Conservation (phyloP, 202 grass and related monocot genomes). For the Carex arenaria region DNA sequence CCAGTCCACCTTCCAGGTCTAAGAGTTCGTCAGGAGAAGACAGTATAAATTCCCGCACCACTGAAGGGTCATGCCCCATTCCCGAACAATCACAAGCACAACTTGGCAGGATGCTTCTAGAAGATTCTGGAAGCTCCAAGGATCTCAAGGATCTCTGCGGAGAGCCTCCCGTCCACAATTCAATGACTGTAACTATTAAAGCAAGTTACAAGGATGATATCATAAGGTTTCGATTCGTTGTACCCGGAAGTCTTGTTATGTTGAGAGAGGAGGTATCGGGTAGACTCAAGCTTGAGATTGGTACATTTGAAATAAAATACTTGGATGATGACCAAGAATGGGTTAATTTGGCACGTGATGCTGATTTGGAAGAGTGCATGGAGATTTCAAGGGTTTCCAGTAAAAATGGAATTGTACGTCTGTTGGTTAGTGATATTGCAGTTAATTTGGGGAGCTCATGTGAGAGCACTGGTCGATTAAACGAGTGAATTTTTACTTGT, state of each 20-base stretch:
- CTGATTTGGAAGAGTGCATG: conserved; percentile 93
- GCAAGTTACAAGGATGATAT: conserved; percentile 87
- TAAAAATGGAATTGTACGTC: conserved; percentile 56
- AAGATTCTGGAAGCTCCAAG: conserved; percentile 81
- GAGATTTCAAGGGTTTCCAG: conserved; percentile 65
- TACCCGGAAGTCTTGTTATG: conserved; percentile 34
- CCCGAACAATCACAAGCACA: conserved; percentile 42
- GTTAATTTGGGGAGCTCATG: conserved; percentile 69
- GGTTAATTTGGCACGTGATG: conserved; percentile 69
- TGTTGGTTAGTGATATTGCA: conserved; percentile 50
- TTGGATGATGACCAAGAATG: conserved; percentile 94
- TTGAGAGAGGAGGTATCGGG: conserved; percentile 62
- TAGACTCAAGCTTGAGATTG: conserved; percentile 71
- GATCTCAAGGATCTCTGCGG: conserved; percentile 75
- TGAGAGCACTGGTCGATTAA: conserved; percentile 61
- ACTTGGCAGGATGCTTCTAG: conserved; percentile 46
- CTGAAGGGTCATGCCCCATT: conserved; percentile 68
- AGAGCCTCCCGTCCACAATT: conserved; percentile 41
- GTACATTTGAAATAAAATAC: conserved; percentile 83
- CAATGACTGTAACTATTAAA: conserved; percentile 67
- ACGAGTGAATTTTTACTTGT: conserved; percentile 8
- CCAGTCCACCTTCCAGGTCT: conserved; percentile 51
- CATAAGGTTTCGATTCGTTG: conserved; percentile 64
- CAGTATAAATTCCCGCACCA: conserved; percentile 63
- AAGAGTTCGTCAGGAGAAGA: conserved; percentile 72